Evolutionary conservation across 2,329 filamentous ascomycete genomes (phyloP), one percentile per base, ranked within the genome.

Genomic region (Didymella pinodella): DNA sequence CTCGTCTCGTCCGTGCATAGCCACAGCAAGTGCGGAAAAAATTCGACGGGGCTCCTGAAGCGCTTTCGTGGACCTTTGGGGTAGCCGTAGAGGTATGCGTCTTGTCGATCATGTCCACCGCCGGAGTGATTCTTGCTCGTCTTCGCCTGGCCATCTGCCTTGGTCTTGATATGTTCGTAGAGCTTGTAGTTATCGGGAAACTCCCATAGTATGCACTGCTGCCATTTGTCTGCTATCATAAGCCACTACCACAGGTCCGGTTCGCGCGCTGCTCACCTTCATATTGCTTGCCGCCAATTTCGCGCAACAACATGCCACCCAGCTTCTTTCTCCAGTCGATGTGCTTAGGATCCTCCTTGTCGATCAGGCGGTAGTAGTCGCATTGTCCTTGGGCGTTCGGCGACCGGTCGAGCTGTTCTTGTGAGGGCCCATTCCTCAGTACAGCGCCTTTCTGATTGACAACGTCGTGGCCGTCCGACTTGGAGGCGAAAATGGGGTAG

Each of bases 71-170:
- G 78, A 16, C 85, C 85, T 45, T 80, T 75, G 2, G 85, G 85
- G 67, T 87, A 84, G 20, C 85, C 85, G 68, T 87, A 87, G 6
- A 88, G 78, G 63, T 87, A 87, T 31, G 84, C 84, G 68, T 88
- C 85, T 65, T 85, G 83, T 54, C 85, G 76, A 67, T 85, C 83
- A 61, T 82, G 83, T 11, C 79, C 80, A 32, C 81, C 83, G 34
- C 78, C 80, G 7, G 79, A 81, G 68, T 82, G 79, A 50, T 79
- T 82, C 72, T 82, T 80, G 70, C 78, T 75, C 63, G 80, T 78
- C 61, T 83, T 82, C 29, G 80, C 76, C 48, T 81, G 79, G 41
- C 78, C 78, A 46, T 82, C 75, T 31, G 75, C 77, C 65, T 81
- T 81, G 60, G 83, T 84, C 68, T 84, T 85, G 66, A 85, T 79